Evolutionary conservation across 768 basidiomycete species (phyloP), one percentile per base, ranked within the genome.

Genomic region (Podaxis mareebaensis): DNA sequence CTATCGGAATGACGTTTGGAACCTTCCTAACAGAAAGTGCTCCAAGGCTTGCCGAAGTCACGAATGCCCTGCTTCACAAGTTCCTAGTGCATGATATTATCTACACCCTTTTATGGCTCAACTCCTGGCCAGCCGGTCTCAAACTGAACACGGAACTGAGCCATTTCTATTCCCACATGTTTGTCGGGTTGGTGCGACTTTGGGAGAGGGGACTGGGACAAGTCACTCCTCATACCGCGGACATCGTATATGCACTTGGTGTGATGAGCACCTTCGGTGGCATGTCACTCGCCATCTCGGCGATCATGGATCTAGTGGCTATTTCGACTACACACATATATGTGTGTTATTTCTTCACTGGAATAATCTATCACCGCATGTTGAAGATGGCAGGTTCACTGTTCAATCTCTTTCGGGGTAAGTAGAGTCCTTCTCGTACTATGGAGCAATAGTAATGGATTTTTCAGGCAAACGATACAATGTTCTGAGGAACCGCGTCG

Each of bases 131-230:
- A 0, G 95, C 89, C 1, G 96, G 97, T 0, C 77, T 99, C 44
- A 99, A 99, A 75, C 87, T 99, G 58, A 99, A 99, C 70, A 93
- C 93, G 0, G 93, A 98, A 68, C 82, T 99, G n/a, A 93, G 93
- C 67, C 79, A 81, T 26, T 91, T 97, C 71, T 91, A 93, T 69
- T 86, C 89, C n/a, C 82, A 87, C 63, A 81, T 84, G 0, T 88
- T 97, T 55, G 78, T 89, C 2, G 82, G 81, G 26, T 65, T 92
- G 13, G 83, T 93, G 15, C 79, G 79, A 0, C 68, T 83, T 2
- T 98, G 94, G 93, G 85, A 82, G 4, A 76, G 12, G 17, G 61
- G 44, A 22, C 46, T 62, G 24, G 28, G 51, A 42, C 46, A 51
- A 53, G 60, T 64, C 24, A 20, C 42, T 44, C 55, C 52, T 60